A percentile compares a stretch with the other conserved stretches of the same genome.
These are phyloP conservation scores for Tolypocladium pustulatum DNA, from an alignment of 2,329 filamentous ascomycete species.

Conservation along the genomic window DNA sequence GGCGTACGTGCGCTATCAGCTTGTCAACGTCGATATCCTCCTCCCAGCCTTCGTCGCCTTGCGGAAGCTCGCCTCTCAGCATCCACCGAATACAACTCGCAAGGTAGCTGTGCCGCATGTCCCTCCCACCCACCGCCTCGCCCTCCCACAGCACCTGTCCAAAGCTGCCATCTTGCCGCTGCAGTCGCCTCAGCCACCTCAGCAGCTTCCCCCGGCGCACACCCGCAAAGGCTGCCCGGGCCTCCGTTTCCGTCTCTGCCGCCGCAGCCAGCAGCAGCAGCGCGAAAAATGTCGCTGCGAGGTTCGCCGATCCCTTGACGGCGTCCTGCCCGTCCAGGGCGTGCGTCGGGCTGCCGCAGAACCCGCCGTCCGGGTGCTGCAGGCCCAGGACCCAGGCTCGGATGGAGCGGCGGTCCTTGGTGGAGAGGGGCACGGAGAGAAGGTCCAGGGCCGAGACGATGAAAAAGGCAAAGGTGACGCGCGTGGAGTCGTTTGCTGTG, in stretches of 20 bases:
- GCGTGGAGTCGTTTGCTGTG: conserved; percentile 80
- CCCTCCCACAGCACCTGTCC: conserved; percentile 62
- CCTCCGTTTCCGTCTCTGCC: conserved; percentile 27
- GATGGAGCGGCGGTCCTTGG: conserved; percentile 32
- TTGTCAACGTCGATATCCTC: conserved; percentile 65
- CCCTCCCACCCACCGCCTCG: conserved; percentile 62
- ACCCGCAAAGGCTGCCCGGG: conserved; percentile 39
- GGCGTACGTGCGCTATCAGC: conserved; percentile 60
- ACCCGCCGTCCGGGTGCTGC: conserved; percentile 79
- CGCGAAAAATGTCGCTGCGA: conserved; percentile 85
- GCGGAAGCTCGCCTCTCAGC: conserved; percentile 49
- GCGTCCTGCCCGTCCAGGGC: conserved; percentile 26
- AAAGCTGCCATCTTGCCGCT: conserved; percentile 81
- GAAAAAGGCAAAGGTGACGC: conserved; percentile 84
- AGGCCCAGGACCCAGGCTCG: conserved; percentile 76
- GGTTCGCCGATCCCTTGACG: conserved; percentile 47
- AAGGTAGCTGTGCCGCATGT: conserved; percentile 83
- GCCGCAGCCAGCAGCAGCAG: conserved; percentile 57
- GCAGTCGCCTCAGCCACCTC: conserved; percentile 63
- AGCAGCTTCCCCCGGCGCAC: conserved; percentile 61
- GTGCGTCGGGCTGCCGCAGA: conserved; percentile 75
- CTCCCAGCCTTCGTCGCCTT: conserved; percentile 41
- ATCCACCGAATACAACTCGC: conserved; percentile 76
- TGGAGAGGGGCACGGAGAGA: conserved; percentile 50
- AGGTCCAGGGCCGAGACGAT: conserved; percentile 78